Evolutionary conservation across 345 rosid genomes (phyloP).

Genomic region (Clausena lansium): DNA sequence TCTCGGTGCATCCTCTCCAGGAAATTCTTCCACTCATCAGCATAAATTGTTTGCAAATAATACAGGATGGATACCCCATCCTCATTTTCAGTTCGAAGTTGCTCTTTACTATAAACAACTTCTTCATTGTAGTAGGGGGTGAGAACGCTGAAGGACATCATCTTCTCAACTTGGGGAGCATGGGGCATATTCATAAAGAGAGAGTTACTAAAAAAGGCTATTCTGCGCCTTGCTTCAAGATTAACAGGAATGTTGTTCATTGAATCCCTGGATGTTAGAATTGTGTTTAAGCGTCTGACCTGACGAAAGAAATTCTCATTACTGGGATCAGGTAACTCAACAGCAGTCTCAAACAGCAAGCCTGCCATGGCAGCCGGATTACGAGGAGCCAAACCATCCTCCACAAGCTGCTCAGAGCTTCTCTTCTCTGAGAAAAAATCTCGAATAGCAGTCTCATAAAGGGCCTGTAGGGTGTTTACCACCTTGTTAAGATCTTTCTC

Average conservation of each 20-base stretch:
- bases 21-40: conserved; percentile 92
- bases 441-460: conserved; percentile 77
- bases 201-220: conserved; percentile 95
- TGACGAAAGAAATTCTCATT: conserved; percentile 76
- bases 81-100: conserved; percentile 83
- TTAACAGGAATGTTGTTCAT: conserved; percentile 81
- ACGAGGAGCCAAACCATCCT: conserved; percentile 74
- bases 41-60: conserved; percentile 88
- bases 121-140: conserved; percentile 96
- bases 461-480: conserved; percentile 83
- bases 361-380: conserved; percentile 73
- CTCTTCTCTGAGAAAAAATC: conserved; percentile 76
- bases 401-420: conserved; percentile 56
- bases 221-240: conserved; percentile 92
- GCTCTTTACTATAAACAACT: conserved; percentile 84
- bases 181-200: conserved; percentile 98
- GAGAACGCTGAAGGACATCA: conserved; percentile 95
- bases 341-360: conserved; percentile 73
- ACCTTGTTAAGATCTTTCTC: conserved; percentile 57
- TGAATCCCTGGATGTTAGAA: conserved; percentile 87
- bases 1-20: conserved; percentile 89
- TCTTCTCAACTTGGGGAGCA: conserved; percentile 98
- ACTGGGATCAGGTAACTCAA: conserved; percentile 67
- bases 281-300: conserved; percentile 82
- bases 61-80: conserved; percentile 91